phyloP scores from a whole-genome alignment of 225 moss, liverwort and hornwort species.

The Asterella californica region DNA sequence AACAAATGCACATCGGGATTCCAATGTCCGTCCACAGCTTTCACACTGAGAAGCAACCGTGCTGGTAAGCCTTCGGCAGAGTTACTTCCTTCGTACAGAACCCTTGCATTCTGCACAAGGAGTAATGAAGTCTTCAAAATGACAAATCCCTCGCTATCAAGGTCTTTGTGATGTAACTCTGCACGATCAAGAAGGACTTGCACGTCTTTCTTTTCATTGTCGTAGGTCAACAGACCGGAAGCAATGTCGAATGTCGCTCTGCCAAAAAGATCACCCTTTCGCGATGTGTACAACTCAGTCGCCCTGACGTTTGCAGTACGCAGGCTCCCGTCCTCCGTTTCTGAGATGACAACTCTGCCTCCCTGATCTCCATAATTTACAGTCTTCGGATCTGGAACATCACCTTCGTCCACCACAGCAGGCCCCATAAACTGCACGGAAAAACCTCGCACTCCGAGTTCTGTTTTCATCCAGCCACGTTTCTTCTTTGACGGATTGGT shows the following conservation, averaged over 20 bases:
- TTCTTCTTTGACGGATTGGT: slow-evolving; percentile 44
- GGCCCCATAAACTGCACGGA: slow-evolving; percentile 67
- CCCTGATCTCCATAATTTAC: slow-evolving; percentile 84
- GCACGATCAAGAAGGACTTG: slow-evolving; percentile 70
- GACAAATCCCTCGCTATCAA: slow-evolving; percentile 43
- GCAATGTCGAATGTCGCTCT: slow-evolving; percentile 67
- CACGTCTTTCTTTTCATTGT: slow-evolving; percentile 56
- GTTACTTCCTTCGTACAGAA: slow-evolving; percentile 61
- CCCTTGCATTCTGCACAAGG: slow-evolving; percentile 60
- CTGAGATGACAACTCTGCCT: slow-evolving; percentile 65
- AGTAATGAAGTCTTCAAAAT: slow-evolving; percentile 32
- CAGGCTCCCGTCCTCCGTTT: slow-evolving; percentile 60
- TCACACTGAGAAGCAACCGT: slow-evolving; percentile 63
- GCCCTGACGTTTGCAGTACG: slow-evolving; percentile 71
- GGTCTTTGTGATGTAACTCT: slow-evolving; percentile 64
- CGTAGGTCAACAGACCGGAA: slow-evolving; percentile 60
- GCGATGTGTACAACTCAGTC: slow-evolving; percentile 33
- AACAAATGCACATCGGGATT: slow-evolving; percentile 94
- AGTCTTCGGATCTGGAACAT: slow-evolving; percentile 76
- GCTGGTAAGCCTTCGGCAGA: slow-evolving; percentile 47
- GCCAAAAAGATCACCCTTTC: slow-evolving; percentile 57
- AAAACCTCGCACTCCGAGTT: slow-evolving; percentile 68
- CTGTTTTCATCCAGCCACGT: slow-evolving; percentile 52
- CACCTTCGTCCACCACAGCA: slow-evolving; percentile 56
- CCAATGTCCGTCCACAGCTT: slow-evolving; percentile 69